These are phyloP conservation scores for Bondarzewia mesenterica DNA, from an alignment of 1,284 basidiomycete genomes.

Conservation along the genomic window DNA sequence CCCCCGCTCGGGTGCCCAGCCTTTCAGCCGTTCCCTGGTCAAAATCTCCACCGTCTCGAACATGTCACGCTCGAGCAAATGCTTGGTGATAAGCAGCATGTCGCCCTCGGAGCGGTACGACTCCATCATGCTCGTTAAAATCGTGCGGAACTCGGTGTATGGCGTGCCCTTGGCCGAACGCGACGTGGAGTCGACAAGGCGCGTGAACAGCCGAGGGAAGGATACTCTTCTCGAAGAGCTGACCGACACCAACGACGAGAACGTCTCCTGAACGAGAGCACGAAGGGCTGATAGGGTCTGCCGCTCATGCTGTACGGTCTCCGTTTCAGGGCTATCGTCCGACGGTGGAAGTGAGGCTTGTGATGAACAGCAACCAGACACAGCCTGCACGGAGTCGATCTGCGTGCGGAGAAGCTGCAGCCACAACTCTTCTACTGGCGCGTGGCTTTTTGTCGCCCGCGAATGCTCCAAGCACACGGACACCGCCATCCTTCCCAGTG, in stretches of 20 bases:
- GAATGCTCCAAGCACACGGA: constrained; percentile 66
- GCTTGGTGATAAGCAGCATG: constrained; percentile 82
- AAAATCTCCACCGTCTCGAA: constrained; percentile 62
- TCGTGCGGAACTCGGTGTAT: constrained; percentile 88
- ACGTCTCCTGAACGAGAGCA: constrained; percentile 77
- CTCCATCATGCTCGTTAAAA: constrained; percentile 90
- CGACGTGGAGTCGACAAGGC: constrained; percentile 70
- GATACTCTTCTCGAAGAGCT: constrained; percentile 80
- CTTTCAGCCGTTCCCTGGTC: constrained; percentile 19
- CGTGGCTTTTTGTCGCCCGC: constrained; percentile 29
- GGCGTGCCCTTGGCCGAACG: constrained; percentile 48
- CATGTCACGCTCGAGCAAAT: constrained; percentile 77
- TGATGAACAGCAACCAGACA: constrained; percentile 39
- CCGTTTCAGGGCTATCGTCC: constrained; percentile 15
- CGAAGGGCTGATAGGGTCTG: constrained; percentile 50
- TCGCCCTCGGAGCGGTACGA: constrained; percentile 90
- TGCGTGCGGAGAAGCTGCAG: constrained; percentile 78
- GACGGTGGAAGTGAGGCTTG: constrained; percentile 17
- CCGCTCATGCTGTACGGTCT: constrained; percentile 17
- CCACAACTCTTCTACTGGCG: constrained; percentile 84
- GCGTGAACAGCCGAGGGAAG: constrained; percentile 87
- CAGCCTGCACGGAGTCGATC: constrained; percentile 69
- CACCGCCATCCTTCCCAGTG: constrained; percentile 54
- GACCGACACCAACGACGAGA: constrained; percentile 77
- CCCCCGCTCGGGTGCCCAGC: constrained; percentile 16